Percentiles rank a stretch among this genome's conserved stretches.
Conservation (phyloP, 805 yeast genomes). For the Candida ortonii region DNA sequence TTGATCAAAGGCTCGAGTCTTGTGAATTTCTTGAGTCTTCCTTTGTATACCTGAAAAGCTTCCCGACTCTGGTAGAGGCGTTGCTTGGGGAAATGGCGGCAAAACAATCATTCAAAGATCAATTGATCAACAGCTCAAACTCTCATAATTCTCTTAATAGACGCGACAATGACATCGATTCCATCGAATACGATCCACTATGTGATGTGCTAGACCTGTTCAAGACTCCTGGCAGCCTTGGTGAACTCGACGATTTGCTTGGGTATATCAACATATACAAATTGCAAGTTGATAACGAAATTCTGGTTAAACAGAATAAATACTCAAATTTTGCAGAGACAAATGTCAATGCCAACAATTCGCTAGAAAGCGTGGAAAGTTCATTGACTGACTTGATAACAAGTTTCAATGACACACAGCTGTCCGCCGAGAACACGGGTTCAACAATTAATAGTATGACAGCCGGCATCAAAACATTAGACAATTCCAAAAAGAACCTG, state of each 20-base stretch:
- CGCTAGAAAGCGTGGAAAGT: constrained; percentile 25
- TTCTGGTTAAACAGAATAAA: constrained; percentile 36
- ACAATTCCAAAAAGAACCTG: constrained; percentile 78
- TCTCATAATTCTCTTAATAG: constrained; percentile 3
- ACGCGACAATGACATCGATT: constrained; percentile 26
- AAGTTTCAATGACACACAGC: constrained; percentile 46
- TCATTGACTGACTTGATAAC: constrained; percentile 41
- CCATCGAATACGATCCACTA: constrained; percentile 49
- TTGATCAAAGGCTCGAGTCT: no score
- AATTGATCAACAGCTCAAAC: constrained; percentile 24
- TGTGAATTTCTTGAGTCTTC: no score
- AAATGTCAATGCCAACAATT: constrained; percentile 20
- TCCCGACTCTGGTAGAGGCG: no score
- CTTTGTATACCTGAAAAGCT: no score
- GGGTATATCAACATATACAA: constrained; percentile 51
- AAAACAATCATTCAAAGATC: constrained; percentile 23
- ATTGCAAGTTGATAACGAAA: constrained; percentile 43
- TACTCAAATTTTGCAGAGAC: constrained; percentile 30
- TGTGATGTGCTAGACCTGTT: constrained; percentile 52
- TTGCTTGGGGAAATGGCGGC: constrained; percentile 7
- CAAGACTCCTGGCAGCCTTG: constrained; percentile 47
- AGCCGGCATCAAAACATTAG: constrained; percentile 70
- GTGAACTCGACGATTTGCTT: constrained; percentile 49
- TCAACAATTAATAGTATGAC: constrained; percentile 67
- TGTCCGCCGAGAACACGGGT: constrained; percentile 54